Base-by-base conservation (phyloP, 163 green algal species). In the Trebouxiophyceae sp. region DNA sequence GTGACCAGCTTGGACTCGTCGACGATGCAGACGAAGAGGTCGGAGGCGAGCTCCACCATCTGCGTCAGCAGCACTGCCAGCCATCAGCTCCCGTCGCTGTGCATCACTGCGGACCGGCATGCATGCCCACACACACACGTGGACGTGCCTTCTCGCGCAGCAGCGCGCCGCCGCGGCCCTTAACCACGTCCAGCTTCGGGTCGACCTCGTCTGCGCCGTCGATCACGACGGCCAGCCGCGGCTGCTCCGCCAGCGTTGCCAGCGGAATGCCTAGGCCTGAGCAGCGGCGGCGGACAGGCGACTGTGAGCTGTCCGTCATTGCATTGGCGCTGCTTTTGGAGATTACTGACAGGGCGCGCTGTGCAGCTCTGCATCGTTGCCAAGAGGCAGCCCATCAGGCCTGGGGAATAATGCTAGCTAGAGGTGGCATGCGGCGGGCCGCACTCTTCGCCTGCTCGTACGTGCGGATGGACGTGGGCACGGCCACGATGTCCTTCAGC, bases 11-110 rank as follows among this genome's bases (percentile, higher is more conserved):
- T 99, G 62, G 88, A 91, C 60, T 99, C 95, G 67, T 99, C 95
- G 8, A 98, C 93, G 65, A 99, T 99, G 82, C 95, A 97, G 23
- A 99, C 88, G 81, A 99, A 99, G 75, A 92, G 93, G 31, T 84
- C 73, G 3, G 87, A 91, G 1, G 87, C 87, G 74, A 91, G 86
- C 85, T 98, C 95, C 46, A 99, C 95, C 91, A 99, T 98, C 90
- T 89, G 76, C 62, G 75, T 24, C 32, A 39, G 30, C 45, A n/a
- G n/a, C n/a, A n/a, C n/a, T n/a, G n/a, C n/a, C n/a, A n/a, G n/a
- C n/a, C n/a, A n/a, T n/a, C n/a, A n/a, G n/a, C n/a, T n/a, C n/a
- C n/a, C n/a, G n/a, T n/a, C n/a, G n/a, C n/a, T n/a, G n/a, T n/a
- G n/a, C n/a, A n/a, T n/a, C n/a, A n/a, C n/a, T n/a, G n/a, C n/a